Conservation (phyloP, 345 rosid species). For the Reutealis trisperma region DNA sequence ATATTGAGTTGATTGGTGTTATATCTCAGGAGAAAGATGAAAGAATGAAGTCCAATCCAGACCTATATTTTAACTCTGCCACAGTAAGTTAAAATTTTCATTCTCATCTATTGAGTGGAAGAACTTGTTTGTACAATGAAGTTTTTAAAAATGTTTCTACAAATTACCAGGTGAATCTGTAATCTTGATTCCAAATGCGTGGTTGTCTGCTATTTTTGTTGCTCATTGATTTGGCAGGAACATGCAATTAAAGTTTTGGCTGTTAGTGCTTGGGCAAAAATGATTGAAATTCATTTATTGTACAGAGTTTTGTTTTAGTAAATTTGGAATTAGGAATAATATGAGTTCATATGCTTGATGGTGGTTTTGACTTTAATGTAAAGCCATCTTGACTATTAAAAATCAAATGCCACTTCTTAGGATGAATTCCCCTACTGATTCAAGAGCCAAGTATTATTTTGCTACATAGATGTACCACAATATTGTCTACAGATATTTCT, state of each 20-base stretch:
- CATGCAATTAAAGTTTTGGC: neutral
- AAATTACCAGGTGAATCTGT: neutral
- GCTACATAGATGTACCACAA: slow-evolving; percentile 1
- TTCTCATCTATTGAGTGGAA: neutral
- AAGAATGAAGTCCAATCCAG: slow-evolving; percentile 63
- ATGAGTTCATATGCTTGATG: neutral
- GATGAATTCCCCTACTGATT: slow-evolving; percentile 4
- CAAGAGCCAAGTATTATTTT: slow-evolving; percentile 1
- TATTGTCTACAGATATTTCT: slow-evolving; percentile 11
- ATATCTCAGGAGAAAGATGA: slow-evolving; percentile 67
- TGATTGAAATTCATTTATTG: neutral
- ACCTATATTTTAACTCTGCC: slow-evolving; percentile 66
- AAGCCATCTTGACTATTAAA: neutral
- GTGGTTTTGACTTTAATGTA: neutral
- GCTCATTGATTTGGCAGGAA: neutral
- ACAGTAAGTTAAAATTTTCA: slow-evolving; percentile 50
- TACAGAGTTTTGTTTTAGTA: neutral
- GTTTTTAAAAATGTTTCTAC: slow-evolving; percentile 6
- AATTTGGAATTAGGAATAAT: neutral
- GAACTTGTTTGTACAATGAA: neutral
- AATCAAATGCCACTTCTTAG: neutral
- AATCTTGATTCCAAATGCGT: neutral
- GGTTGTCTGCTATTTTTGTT: neutral
- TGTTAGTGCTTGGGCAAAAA: neutral
- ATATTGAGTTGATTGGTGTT: neutral